A percentile compares a stretch with the other conserved stretches of the same genome.
Conservation (phyloP, 345 rosid species). For the Crucihimalaya himalaica region DNA sequence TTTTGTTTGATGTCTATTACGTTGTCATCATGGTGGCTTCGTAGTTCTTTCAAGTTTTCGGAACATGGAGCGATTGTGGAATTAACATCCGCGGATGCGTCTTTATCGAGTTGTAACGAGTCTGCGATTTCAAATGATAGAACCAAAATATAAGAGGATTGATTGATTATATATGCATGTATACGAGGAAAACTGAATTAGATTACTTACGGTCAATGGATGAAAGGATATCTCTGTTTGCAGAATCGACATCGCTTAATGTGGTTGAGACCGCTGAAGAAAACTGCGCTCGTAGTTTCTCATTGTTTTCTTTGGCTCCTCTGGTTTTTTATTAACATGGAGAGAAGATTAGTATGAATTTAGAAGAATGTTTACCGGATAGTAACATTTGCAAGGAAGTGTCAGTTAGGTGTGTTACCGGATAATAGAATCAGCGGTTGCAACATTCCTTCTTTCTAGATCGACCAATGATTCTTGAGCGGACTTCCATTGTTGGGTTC, state of each 20-base stretch:
- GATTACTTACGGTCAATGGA: slow-evolving; percentile 72
- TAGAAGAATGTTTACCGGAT: too few species aligned
- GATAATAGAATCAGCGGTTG: slow-evolving; percentile 72
- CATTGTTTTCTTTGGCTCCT: slow-evolving; percentile 70
- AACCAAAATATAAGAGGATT: background rate
- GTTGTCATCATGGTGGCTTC: slow-evolving; percentile 75
- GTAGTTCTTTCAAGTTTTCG: slow-evolving; percentile 68
- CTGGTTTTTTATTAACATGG: slow-evolving; percentile 43
- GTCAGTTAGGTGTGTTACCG: slow-evolving; percentile 52
- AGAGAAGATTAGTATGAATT: background rate
- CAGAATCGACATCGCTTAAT: slow-evolving; percentile 54
- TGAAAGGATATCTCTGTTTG: slow-evolving; percentile 58
- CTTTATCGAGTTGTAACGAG: slow-evolving; percentile 83
- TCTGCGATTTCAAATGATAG: slow-evolving; percentile 46
- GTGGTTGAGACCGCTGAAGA: slow-evolving; percentile 72
- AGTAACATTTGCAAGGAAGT: background rate
- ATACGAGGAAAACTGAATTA: background rate
- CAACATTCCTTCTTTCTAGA: slow-evolving; percentile 70
- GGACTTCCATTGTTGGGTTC: slow-evolving; percentile 75
- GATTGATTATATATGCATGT: background rate
- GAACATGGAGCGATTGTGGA: slow-evolving; percentile 76
- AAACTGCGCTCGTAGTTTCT: slow-evolving; percentile 56
- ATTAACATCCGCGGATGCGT: slow-evolving; percentile 69
- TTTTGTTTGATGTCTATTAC: slow-evolving; percentile 72
- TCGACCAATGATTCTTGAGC: slow-evolving; percentile 81